Base-by-base conservation (phyloP, 2,329 filamentous ascomycete species). In the Arachnomyces sp. region DNA sequence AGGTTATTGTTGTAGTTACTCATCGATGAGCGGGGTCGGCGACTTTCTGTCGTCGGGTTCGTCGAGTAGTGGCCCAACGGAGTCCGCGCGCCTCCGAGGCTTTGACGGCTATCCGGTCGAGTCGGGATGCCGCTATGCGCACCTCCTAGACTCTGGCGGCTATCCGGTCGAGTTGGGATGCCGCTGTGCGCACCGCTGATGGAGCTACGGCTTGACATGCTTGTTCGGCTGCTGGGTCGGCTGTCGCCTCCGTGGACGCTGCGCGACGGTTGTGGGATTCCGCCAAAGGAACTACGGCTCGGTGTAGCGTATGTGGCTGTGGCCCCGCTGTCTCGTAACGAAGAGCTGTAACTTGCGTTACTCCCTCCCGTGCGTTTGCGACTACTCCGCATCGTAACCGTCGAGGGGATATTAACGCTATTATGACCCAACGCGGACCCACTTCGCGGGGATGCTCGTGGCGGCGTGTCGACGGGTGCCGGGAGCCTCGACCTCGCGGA, bases 401-500 rank as follows among this genome's bases (percentile, higher is more conserved):
- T 74, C 2, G 67, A 67, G 3, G 76, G 70, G 36, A 80, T 69
- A 18, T 61, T 58, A n/a, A n/a, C n/a, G 20, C 5, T 5, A 34
- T 64, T 65, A 30, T 71, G 63, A 18, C 67, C 63, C 14, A 70
- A 49, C 6, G 70, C 63, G 36, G 70, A 74, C 36, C 66, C 67
- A 43, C 66, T 70, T 36, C 85, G 77, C 15, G 89, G 87, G n/a
- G 88, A 94, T 3, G 76, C 74, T 35, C 82, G 79, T 13, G 89
- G 87, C 3, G 89, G 88, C 0, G 84, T 92, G 40, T 71, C 74
- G 6, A 78, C 73, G 2, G 89, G 86, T 1, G 83, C 86, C 2
- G 92, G 92, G 14, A 98, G 76, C 64, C 92, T 94, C 30, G 90
- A 95, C 51, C 88, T 81, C 13, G 83, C 92, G 16, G 82, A 87